These are phyloP conservation scores for Phytophthora lateralis DNA, from an alignment of 352 stramenopile genomes.

Conservation along the genomic window DNA sequence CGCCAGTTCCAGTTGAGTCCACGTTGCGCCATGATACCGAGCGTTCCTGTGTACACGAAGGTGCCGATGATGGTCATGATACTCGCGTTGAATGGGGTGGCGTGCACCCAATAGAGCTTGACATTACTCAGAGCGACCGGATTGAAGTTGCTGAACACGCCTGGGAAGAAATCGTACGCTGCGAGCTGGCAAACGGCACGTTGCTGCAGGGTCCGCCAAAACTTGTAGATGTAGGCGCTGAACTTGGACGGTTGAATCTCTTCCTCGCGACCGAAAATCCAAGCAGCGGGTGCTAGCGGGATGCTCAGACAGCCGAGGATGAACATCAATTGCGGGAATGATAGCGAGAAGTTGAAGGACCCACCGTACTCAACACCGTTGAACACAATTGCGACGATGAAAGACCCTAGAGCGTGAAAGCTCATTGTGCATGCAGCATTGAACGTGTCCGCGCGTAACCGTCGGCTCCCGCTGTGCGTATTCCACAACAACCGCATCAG, in stretches of 20 bases:
- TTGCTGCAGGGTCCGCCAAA: conserved; percentile 51
- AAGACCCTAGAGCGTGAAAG: conserved; percentile 32
- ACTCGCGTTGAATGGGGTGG: conserved; percentile 46
- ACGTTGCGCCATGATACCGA: conserved; percentile 32
- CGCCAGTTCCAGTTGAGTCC: conserved; percentile 55
- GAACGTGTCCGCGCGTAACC: conserved; percentile 35
- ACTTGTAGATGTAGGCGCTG: conserved; percentile 28
- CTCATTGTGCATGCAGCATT: conserved; percentile 43
- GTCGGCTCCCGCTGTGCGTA: conserved; percentile 44
- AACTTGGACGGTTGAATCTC: conserved; percentile 12
- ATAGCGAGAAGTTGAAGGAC: conserved; percentile 35
- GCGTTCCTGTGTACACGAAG: conserved; percentile 31
- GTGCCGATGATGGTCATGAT: conserved; percentile 42
- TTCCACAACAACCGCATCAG: conserved; percentile 58
- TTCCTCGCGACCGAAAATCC: conserved; percentile 27
- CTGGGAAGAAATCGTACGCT: conserved; percentile 49
- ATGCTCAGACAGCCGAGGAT: conserved; percentile 23
- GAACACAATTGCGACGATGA: conserved; percentile 38
- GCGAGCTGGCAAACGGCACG: conserved; percentile 52
- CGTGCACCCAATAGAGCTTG: conserved; percentile 48
- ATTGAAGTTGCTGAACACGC: conserved; percentile 55
- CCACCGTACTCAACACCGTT: conserved; percentile 43
- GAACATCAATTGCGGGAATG: conserved; percentile 40
- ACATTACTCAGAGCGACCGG: conserved; percentile 42
- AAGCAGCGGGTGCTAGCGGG: conserved; percentile 27